Conservation (phyloP, 2,329 filamentous ascomycete species). For the Biscogniauxia sp. region DNA sequence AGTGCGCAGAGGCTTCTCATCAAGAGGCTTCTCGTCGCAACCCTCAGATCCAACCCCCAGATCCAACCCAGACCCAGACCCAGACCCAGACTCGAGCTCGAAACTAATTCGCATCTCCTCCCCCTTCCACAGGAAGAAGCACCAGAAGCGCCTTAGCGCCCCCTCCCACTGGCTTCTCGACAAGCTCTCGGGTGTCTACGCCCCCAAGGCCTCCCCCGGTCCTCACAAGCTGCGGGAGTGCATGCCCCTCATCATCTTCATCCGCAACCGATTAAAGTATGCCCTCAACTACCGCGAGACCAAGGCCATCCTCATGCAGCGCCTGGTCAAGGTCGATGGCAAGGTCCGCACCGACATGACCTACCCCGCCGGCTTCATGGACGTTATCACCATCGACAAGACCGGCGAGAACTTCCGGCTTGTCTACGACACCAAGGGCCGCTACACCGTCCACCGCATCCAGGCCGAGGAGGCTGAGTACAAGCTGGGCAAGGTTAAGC, state of each 20-base stretch:
- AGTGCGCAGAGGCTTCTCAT: too few species aligned
- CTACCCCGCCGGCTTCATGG: constrained; percentile 98
- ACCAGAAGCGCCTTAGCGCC: constrained; percentile 99
- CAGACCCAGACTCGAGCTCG: background rate
- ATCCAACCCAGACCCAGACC: too few species aligned
- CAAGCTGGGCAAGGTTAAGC: constrained; percentile 99
- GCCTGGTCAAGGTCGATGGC: constrained; percentile 98
- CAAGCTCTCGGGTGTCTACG: constrained; percentile 94
- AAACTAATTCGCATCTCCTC: constrained; percentile 28
- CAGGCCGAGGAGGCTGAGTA: constrained; percentile 98
- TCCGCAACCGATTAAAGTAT: constrained; percentile 97
- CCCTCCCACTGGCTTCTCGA: constrained; percentile 99
- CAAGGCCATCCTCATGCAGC: constrained; percentile 98
- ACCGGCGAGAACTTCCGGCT: constrained; percentile 99
- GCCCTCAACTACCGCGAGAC: constrained; percentile 98
- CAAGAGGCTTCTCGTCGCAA: background rate
- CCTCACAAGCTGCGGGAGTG: constrained; percentile 99
- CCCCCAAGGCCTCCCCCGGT: constrained; percentile 71
- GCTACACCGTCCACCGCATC: constrained; percentile 99
- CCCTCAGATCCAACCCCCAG: too few species aligned
- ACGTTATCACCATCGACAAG: constrained; percentile 99
- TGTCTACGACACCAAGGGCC: constrained; percentile 99
- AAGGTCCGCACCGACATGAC: constrained; percentile 99
- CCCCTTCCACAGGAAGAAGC: constrained; percentile 76
- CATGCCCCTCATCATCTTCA: constrained; percentile 98